Evolutionary conservation across 2,329 filamentous ascomycete species (phyloP).

Genomic region (Clonostachys rosea): DNA sequence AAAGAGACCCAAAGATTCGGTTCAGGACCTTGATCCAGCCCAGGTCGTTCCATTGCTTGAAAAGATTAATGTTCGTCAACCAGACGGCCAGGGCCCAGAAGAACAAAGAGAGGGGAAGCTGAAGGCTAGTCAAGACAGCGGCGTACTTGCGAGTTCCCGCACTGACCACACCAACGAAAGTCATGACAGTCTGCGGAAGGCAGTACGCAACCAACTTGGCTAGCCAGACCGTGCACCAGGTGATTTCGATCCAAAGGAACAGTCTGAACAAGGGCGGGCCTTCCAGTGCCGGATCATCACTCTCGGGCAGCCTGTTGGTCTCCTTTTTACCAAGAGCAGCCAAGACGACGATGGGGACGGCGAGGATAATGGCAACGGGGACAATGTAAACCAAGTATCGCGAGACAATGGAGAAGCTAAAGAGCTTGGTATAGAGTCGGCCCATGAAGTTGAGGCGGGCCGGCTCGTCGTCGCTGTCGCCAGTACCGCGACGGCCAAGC

Average conservation of each 20-base stretch:
- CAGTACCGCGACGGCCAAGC: slow-evolving; percentile 35
- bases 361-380: slow-evolving; percentile 57
- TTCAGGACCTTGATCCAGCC: slow-evolving; percentile 55
- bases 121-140: slow-evolving; percentile 57
- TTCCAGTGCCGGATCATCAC: slow-evolving; percentile 32
- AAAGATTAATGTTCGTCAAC: slow-evolving; percentile 56
- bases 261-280: slow-evolving; percentile 53
- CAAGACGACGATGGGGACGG: slow-evolving; percentile 52
- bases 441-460: slow-evolving; percentile 61
- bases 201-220: slow-evolving; percentile 61
- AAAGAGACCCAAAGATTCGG: slow-evolving; percentile 60
- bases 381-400: slow-evolving; percentile 66
- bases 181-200: slow-evolving; percentile 60
- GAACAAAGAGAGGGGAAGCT: slow-evolving; percentile 63
- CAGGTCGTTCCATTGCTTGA: slow-evolving; percentile 29
- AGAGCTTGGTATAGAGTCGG: slow-evolving; percentile 58
- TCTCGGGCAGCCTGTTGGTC: slow-evolving; percentile 27
- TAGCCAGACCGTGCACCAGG: slow-evolving; percentile 64
- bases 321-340: too few relatives aligned
- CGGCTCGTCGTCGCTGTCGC: slow-evolving; percentile 51
- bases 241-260: slow-evolving; percentile 65
- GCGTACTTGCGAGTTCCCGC: slow-evolving; percentile 68
- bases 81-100: slow-evolving; percentile 62
- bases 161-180: slow-evolving; percentile 64
- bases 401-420: slow-evolving; percentile 58